Evolutionary conservation across 177 flowering plant species (phyloP), one percentile per base, ranked within the genome.

Genomic region (Vitis hybrid): DNA sequence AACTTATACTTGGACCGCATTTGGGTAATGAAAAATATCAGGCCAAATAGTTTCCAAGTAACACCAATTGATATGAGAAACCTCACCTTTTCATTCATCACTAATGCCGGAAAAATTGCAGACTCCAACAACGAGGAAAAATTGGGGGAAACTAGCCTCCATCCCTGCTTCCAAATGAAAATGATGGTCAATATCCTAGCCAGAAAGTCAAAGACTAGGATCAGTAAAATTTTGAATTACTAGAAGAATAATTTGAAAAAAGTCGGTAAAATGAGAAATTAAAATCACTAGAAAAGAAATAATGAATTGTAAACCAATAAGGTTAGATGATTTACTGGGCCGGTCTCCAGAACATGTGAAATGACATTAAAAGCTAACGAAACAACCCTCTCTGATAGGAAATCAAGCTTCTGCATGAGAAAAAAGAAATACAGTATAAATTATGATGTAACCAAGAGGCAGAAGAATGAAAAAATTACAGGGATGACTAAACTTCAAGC

Each of bases 111-210:
- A 59, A 90, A 90, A 74, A 92, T 86, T 50, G 92, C 90, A 68
- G 85, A 78, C 60, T 86, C 89, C 70, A 92, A 74, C 76, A 92
- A 73, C 49, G 69, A 73, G 12, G 87, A 75, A 77, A 92, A 89
- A 82, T 87, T 89, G 13, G 95, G 90, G 55, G 97, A 90, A 74
- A 92, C 87, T 65, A 86, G 66, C 73, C 91, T 83, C 97, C 97
- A 92, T 69, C 97, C 97, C 97, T 92, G 81, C 59, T 73, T 52
- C 18, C 67, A 64, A 33, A 68, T 53, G 26, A 76, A 60, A 68
- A 13, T 48, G 11, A 68, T 9, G 18, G 57, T 19, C 33, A 39
- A 39, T 39, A 39, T 55, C 51, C 62, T 20, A 50, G 48, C 20
- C 20, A 50, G n/a, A 48, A 31, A 66, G 55, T 60, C 3, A 4